phyloP scores from a whole-genome alignment of 1,284 basidiomycete species.

The Coriolopsis trogii region DNA sequence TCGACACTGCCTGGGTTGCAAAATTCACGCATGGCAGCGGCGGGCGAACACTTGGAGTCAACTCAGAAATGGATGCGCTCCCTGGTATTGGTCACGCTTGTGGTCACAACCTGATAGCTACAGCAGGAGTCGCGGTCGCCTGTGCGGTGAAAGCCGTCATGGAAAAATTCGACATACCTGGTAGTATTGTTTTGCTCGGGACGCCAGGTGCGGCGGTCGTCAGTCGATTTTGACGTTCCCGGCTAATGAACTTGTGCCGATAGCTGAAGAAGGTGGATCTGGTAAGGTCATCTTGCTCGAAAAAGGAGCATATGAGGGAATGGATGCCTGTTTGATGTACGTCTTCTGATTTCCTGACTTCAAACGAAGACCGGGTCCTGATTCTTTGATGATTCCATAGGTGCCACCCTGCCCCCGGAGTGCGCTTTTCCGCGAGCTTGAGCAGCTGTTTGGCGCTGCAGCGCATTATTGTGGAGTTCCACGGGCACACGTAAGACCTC shows the following conservation, averaged over 20 bases:
- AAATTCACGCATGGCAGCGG: constrained; percentile 62
- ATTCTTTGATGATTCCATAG: constrained; percentile 37
- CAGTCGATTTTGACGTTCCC: background rate
- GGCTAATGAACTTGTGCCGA: background rate
- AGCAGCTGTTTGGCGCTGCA: constrained; percentile 63
- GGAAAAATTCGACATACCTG: constrained; percentile 60
- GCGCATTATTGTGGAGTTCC: constrained; percentile 62
- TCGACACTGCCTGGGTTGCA: constrained; percentile 81
- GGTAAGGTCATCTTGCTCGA: constrained; percentile 84
- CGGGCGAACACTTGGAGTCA: constrained; percentile 70
- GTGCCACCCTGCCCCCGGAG: constrained; percentile 69
- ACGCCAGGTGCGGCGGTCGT: constrained; percentile 65
- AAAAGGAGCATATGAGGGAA: constrained; percentile 72
- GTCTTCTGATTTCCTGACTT: constrained; percentile 22
- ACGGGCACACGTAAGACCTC: constrained; percentile 57
- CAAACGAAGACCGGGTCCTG: background rate
- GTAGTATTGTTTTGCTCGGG: constrained; percentile 79
- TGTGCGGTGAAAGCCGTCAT: constrained; percentile 68
- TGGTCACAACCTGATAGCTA: constrained; percentile 87
- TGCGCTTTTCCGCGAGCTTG: constrained; percentile 48
- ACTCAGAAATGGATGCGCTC: constrained; percentile 75
- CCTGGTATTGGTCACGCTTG: constrained; percentile 76
- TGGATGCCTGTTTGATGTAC: constrained; percentile 81
- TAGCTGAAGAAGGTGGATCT: constrained; percentile 79
- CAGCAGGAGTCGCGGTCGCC: constrained; percentile 78